Base-by-base conservation (phyloP, 1,284 basidiomycete genomes). In the Gymnopus androsaceus region DNA sequence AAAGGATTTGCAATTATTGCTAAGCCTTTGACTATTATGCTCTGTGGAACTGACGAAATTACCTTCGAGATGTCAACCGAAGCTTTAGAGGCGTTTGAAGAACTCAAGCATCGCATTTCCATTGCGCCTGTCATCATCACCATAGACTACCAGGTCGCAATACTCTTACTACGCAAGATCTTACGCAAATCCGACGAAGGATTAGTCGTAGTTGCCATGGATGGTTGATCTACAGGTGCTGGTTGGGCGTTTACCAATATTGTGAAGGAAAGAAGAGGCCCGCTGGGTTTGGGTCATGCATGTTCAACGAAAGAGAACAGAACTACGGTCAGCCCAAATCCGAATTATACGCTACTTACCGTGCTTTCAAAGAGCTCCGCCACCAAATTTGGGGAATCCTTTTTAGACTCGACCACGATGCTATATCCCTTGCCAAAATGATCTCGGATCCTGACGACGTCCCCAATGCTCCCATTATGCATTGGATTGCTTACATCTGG, bases 281-380 rank as follows among this genome's bases (percentile, higher is more conserved):
- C 0, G 61, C 67, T 0, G 25, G 67, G 1, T 75, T 63, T 56
- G 69, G 72, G 0, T 74, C 69, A 0, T 68, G 69, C 49, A 72
- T 69, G 0, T 73, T 69, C 62, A 71, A 62, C 31, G 59, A 62
- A 1, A 59, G 62, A 0, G 71, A n/a, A n/a, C n/a, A n/a, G n/a
- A n/a, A n/a, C n/a, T n/a, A n/a, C n/a, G n/a, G n/a, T n/a, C 72
- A 76, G 51, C 70, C 73, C 0, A 75, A 76, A 59, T 55, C 69
- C 0, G 73, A 76, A 52, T 56, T 76, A 0, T 75, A 70, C 51
- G 72, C 73, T 0, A 55, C 75, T 0, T 74, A 69, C 44, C 36
- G 68, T 1, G 69, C 73, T 0, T 37, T 75, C 38, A 72, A 72
- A 38, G 67, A 68, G 11, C 48, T 68, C 0, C 59, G 65, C 0